Conservation (phyloP, 176 grass and related monocot species). For the sorghum (Sorghum bicolor) region Sorghum_bicolor_NCBIv3 NC_012871.2:66985501-66986000, state of each 20-base stretch:
- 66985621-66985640: slow-evolving; percentile 81
- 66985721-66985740: slow-evolving; percentile 33
- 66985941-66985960: no score
- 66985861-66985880: neutral
- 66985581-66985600: slow-evolving; percentile 87
- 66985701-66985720: slow-evolving; percentile 42
- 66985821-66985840: neutral
- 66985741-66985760: slow-evolving; percentile 42
- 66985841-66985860: neutral
- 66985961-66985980: no score
- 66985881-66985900: neutral
- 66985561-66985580: slow-evolving; percentile 73
- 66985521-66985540: neutral
- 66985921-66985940: neutral
- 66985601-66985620: slow-evolving; percentile 87
- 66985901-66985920: neutral
- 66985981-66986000: no score
- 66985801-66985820: neutral
- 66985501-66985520: neutral
- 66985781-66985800: neutral
- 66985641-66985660: slow-evolving; percentile 77
- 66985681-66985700: slow-evolving; percentile 79
- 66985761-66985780: slow-evolving; percentile 1
- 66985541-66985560: slow-evolving; percentile 88
- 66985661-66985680: slow-evolving; percentile 94